Percentiles rank a stretch among this genome's conserved stretches.
Conservation (phyloP, 805 yeast species). For the Sugiyamaella americana region DNA sequence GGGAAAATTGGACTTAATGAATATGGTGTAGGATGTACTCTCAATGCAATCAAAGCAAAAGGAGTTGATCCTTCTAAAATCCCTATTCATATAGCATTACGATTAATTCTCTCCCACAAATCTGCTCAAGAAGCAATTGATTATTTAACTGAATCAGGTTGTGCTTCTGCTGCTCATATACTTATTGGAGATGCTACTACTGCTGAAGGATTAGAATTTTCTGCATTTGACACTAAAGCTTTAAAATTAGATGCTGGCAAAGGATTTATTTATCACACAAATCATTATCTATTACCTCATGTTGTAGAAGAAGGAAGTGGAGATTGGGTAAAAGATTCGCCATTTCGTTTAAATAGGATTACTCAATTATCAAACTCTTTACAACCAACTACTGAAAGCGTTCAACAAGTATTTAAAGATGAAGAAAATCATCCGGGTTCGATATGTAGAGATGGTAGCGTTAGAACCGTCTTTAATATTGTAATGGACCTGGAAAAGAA, state of each 20-base stretch:
- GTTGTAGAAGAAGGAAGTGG: constrained; percentile 12
- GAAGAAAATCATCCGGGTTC: constrained; percentile 24
- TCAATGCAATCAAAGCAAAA: constrained; percentile 33
- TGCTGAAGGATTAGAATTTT: constrained; percentile 18
- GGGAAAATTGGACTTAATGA: constrained; percentile 35
- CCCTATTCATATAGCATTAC: constrained; percentile 36
- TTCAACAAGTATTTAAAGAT: constrained; percentile 19
- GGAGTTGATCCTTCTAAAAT: constrained; percentile 28
- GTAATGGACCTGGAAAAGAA: constrained; percentile 24
- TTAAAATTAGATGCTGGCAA: constrained; percentile 7
- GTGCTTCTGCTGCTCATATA: constrained; percentile 20
- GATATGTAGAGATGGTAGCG: constrained; percentile 20
- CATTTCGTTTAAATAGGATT: constrained; percentile 14
- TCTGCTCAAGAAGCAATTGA: constrained; percentile 23
- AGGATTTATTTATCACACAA: constrained; percentile 17
- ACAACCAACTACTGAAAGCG: constrained; percentile 9
- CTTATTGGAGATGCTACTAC: constrained; percentile 15
- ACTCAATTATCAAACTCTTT: constrained; percentile 11
- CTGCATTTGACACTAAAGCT: constrained; percentile 11
- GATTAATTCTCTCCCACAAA: constrained; percentile 31
- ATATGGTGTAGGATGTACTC: constrained; percentile 30
- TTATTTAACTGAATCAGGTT: constrained; percentile 8
- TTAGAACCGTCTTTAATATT: constrained; percentile 25
- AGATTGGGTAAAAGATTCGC: constrained; percentile 12
- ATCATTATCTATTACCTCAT: constrained; percentile 18